Percentiles rank a stretch among this genome's conserved stretches.
phyloP scores from a whole-genome alignment of 345 rosid species.

The Citrus sp. region DNA sequence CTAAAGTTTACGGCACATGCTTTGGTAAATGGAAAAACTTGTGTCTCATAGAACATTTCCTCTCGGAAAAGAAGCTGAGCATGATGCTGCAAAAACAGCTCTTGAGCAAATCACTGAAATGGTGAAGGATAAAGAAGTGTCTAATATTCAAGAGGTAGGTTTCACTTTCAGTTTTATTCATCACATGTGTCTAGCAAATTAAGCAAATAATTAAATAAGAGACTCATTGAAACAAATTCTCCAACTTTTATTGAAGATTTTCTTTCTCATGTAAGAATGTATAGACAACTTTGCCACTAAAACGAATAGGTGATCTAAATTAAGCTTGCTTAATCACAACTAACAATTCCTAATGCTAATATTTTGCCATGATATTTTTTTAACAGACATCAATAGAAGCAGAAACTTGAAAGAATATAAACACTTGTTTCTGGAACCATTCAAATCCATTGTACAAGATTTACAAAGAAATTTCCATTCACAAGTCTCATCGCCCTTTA shows the following conservation, averaged over 20 bases:
- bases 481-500: neutral
- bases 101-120: constrained; percentile 12
- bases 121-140: neutral
- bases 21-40: constrained; percentile 8
- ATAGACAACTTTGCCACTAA: neutral
- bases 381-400: neutral
- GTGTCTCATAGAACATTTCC: neutral
- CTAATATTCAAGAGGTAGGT: neutral
- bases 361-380: neutral
- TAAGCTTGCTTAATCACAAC: neutral
- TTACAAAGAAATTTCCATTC: neutral
- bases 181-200: neutral
- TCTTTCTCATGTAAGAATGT: neutral
- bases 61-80: constrained; percentile 25
- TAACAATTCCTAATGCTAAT: neutral
- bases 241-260: neutral
- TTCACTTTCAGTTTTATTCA: neutral
- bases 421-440: neutral
- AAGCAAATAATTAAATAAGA: neutral
- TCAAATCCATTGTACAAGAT: neutral
- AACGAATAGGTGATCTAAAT: neutral
- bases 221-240: neutral
- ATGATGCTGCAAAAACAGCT: constrained; percentile 19
- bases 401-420: neutral
- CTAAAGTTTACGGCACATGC: constrained; percentile 23